Base-by-base conservation (phyloP, 495 filamentous ascomycete genomes). In the Peziza echinospora region DNA sequence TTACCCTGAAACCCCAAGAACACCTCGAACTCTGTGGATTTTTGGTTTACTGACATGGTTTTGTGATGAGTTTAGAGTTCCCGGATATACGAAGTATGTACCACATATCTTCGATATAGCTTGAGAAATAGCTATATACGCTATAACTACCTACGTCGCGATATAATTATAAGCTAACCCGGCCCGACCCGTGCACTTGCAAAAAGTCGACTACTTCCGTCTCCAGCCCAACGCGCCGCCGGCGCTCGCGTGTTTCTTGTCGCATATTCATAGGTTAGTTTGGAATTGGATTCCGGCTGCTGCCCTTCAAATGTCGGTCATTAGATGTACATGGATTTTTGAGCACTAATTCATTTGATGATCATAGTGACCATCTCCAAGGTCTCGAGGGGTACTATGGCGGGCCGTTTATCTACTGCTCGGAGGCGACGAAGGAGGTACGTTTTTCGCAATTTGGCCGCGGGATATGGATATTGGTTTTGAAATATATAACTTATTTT, bases 211-310 rank as follows among this genome's bases (percentile, higher is more conserved):
- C 60, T 85, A 80, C 63, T 96, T 93, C 56, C 75, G 85, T 13
- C 64, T 64, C 16, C 63, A 64, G 19, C 67, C 65, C 17, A 68
- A 65, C 0, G 62, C 60, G 16, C 67, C 61, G 23, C 68, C 80
- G 24, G 82, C 86, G 1, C 58, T 91, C 39, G 85, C 82, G 13
- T 93, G 81, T 58, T 93, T 96, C 57, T 68, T 96, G 30, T 87
- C 80, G 56, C 87, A 96, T 71, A 77, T 92, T 9, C 87, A 94
- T 59, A 53, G 56, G 56, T 58, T 41, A 19, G 46, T 23, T 26
- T n/a, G n/a, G n/a, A n/a, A n/a, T n/a, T n/a, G n/a, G n/a, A n/a
- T n/a, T n/a, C n/a, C n/a, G n/a, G n/a, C 30, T 13, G 13, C 19
- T 37, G 3, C 30, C 30, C 30, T 2, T 10, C 9, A 34, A 37